Conservation (phyloP, 192 early-diverging fungal genomes). For the Podila horticola region DNA sequence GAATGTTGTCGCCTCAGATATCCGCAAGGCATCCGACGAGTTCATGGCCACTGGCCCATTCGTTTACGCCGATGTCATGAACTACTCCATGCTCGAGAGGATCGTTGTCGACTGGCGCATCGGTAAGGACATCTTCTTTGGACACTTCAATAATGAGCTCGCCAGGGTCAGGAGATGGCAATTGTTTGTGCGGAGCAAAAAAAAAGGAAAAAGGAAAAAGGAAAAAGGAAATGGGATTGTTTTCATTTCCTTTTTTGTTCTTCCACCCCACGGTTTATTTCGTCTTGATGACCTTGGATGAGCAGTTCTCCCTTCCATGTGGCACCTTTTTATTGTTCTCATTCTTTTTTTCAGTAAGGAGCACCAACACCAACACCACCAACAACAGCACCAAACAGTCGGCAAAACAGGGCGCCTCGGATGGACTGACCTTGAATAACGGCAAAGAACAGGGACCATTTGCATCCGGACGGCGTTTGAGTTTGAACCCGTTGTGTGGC, state of each 20-base stretch:
- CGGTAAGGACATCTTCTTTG: slow-evolving; percentile 22
- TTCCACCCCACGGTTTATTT: neutral
- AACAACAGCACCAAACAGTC: no score
- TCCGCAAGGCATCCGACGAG: slow-evolving; percentile 66
- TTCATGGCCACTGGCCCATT: slow-evolving; percentile 64
- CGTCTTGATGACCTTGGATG: neutral
- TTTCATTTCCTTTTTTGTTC: slow-evolving; percentile 4
- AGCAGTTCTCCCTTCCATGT: neutral
- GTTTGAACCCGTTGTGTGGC: neutral
- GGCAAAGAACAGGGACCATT: no score
- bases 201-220: neutral
- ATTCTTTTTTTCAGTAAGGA: neutral
- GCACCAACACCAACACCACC: neutral
- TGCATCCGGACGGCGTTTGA: no score
- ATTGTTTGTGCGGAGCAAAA: neutral
- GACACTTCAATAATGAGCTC: neutral
- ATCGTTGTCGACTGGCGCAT: slow-evolving; percentile 72
- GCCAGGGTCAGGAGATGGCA: slow-evolving; percentile 5
- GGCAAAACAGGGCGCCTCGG: no score
- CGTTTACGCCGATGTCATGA: slow-evolving; percentile 74
- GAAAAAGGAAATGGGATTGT: neutral
- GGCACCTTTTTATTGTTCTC: neutral
- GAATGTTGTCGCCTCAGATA: slow-evolving; percentile 73
- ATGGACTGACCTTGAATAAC: no score
- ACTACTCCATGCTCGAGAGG: slow-evolving; percentile 69